phyloP scores from a whole-genome alignment of 768 basidiomycete species.

The Tubosaeta sp. region DNA sequence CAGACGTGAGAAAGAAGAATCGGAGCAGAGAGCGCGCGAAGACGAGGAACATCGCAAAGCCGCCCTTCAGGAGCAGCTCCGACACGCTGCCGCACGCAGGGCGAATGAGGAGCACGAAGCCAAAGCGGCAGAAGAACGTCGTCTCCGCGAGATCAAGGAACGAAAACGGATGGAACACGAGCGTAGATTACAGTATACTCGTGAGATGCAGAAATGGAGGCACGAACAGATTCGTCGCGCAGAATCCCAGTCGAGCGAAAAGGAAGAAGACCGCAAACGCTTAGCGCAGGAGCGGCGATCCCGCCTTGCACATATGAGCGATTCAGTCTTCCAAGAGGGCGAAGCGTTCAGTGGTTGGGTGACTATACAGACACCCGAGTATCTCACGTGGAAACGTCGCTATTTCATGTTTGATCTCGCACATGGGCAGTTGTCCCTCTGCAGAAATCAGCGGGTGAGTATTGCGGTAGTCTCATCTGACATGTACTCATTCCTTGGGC shows the following conservation, averaged over 20 bases:
- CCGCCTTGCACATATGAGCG: constrained; percentile 44
- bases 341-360: constrained; percentile 53
- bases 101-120: constrained; percentile 36
- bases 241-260: constrained; percentile 42
- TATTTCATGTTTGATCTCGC: constrained; percentile 53
- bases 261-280: constrained; percentile 39
- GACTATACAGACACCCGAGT: constrained; percentile 53
- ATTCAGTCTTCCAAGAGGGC: constrained; percentile 41
- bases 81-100: constrained; percentile 34
- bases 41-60: constrained; percentile 40
- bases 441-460: constrained; percentile 48
- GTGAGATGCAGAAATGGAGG: constrained; percentile 50
- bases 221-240: constrained; percentile 42
- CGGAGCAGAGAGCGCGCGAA: constrained; percentile 32
- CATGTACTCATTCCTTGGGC: constrained; percentile 3
- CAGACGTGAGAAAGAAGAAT: constrained; percentile 16
- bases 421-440: constrained; percentile 42
- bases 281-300: constrained; percentile 37
- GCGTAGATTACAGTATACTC: constrained; percentile 47
- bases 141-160: constrained; percentile 41
- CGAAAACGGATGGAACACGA: constrained; percentile 44
- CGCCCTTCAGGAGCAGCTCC: constrained; percentile 40
- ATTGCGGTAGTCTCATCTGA: too few species aligned
- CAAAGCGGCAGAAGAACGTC: constrained; percentile 44
- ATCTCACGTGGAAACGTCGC: constrained; percentile 59